phyloP scores from a whole-genome alignment of 1,139 yeast genomes.

The Debaryomyces fabryi region DNA sequence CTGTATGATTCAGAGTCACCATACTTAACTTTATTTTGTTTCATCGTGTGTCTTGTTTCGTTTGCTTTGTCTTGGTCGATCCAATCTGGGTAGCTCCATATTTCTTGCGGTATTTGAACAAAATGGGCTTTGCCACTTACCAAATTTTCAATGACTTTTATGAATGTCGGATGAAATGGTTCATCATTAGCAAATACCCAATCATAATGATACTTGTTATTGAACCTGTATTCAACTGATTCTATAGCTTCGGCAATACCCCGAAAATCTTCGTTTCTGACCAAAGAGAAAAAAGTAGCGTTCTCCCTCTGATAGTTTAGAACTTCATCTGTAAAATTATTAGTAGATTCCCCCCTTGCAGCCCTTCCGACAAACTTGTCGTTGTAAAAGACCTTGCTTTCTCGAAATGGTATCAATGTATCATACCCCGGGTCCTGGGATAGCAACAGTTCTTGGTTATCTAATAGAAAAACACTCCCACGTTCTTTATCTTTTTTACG shows the following conservation, averaged over 20 bases:
- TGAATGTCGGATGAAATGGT: constrained; percentile 54
- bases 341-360: neutral
- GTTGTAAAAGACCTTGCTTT: constrained; percentile 7
- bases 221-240: constrained; percentile 68
- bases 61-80: constrained; percentile 25
- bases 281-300: constrained; percentile 74
- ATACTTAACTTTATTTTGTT: constrained; percentile 37
- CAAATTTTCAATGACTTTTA: constrained; percentile 38
- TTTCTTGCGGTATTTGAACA: constrained; percentile 49
- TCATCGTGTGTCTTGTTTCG: constrained; percentile 19
- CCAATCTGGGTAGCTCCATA: constrained; percentile 46
- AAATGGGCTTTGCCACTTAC: constrained; percentile 52
- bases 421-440: constrained; percentile 8
- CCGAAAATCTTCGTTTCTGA: constrained; percentile 64
- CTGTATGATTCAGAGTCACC: constrained; percentile 39
- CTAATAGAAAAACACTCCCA: constrained; percentile 6
- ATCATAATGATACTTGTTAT: constrained; percentile 62
- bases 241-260: constrained; percentile 58
- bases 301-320: constrained; percentile 14
- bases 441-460: neutral
- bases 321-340: neutral
- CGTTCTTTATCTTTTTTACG: neutral
- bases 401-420: constrained; percentile 7
- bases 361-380: constrained; percentile 11
- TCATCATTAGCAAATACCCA: constrained; percentile 79